Base-by-base conservation (phyloP, 179 eudicot species). In the Beta lomatogona region DNA sequence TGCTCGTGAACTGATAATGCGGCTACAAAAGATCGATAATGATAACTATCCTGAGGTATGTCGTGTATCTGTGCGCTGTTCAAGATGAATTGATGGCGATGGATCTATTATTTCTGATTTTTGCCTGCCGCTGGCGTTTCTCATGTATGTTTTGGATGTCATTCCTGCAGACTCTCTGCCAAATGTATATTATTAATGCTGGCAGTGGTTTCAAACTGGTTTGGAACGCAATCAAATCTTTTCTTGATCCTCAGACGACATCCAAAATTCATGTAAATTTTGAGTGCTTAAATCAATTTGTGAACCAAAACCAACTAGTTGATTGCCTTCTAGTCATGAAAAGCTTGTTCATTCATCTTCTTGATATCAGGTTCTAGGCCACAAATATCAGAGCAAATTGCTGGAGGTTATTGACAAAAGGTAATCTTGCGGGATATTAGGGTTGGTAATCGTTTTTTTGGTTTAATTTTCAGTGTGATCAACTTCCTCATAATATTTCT, bases 141-240 rank as follows among this genome's bases (percentile, higher is more conserved):
- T 78, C 10, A 9, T 45, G 76, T 53, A 67, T 25, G 67, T 36
- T n/a, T 53, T 31, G 6, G 16, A 63, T 75, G 68, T 25, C 65
- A 61, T 66, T 64, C 59, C 22, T 87, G 83, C 92, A 96, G 99
- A 94, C 97, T 22, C 94, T 96, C 65, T 79, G 84, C 84, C 92
- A 89, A 85, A 96, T 94, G 99, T 93, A 88, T 84, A 89, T 96
- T 73, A 90, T 96, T 82, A 94, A 96, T 89, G 99, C 99, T 91
- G 98, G 99, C 73, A 89, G 88, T 83, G 99, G 97, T 75, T 96
- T 96, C 88, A 91, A 92, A 85, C 86, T 93, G 75, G 87, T 91
- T 65, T 96, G 98, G 98, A 93, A 86, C 83, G 83, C 93, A 71
- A 87, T 96, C 54, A 96, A 94, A 90, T 76, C 91, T 58, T 91